A percentile compares a stretch with the other conserved stretches of the same genome.
Evolutionary conservation across 495 filamentous ascomycete genomes (phyloP).

Genomic region (Physcia stellaris): DNA sequence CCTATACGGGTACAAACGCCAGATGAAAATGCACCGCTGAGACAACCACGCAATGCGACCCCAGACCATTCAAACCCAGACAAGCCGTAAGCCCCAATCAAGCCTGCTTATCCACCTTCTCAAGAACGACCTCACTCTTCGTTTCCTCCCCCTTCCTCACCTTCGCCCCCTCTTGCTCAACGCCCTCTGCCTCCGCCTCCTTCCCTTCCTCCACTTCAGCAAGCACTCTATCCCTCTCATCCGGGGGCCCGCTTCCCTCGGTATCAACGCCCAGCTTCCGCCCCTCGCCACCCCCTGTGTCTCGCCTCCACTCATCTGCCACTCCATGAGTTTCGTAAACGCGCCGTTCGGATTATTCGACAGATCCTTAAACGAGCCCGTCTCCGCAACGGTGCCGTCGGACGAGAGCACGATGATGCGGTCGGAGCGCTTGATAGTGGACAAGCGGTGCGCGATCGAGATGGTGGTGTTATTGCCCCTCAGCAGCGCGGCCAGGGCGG

Average conservation of each 20-base stretch:
- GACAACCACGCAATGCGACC: not conserved
- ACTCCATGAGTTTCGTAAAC: slow-evolving; percentile 94
- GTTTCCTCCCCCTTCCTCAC: slow-evolving; percentile 1
- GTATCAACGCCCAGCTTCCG: slow-evolving; percentile 16
- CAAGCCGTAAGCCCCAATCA: slow-evolving; percentile 1
- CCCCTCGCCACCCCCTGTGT: slow-evolving; percentile 22
- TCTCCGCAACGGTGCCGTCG: slow-evolving; percentile 81
- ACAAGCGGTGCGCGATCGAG: slow-evolving; percentile 86
- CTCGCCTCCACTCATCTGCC: slow-evolving; percentile 89
- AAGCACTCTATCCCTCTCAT: slow-evolving; percentile 9
- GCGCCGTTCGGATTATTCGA: slow-evolving; percentile 58
- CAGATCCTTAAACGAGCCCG: slow-evolving; percentile 68
- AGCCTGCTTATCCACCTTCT: too few species aligned
- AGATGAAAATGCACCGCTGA: not conserved
- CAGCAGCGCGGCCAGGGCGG: slow-evolving; percentile 67
- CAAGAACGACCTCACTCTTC: not conserved
- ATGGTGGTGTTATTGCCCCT: slow-evolving; percentile 86
- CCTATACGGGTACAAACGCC: too few species aligned
- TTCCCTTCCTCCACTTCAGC: slow-evolving; percentile 4
- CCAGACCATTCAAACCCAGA: not conserved
- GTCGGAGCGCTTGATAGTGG: slow-evolving; percentile 90
- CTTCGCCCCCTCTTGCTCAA: slow-evolving; percentile 1
- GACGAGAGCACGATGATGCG: slow-evolving; percentile 75
- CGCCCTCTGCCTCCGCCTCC: slow-evolving; percentile 3
- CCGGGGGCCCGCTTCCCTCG: slow-evolving; percentile 8